Evolutionary conservation across 2,329 filamentous ascomycete species (phyloP).

Genomic region (Trichothecium roseum): DNA sequence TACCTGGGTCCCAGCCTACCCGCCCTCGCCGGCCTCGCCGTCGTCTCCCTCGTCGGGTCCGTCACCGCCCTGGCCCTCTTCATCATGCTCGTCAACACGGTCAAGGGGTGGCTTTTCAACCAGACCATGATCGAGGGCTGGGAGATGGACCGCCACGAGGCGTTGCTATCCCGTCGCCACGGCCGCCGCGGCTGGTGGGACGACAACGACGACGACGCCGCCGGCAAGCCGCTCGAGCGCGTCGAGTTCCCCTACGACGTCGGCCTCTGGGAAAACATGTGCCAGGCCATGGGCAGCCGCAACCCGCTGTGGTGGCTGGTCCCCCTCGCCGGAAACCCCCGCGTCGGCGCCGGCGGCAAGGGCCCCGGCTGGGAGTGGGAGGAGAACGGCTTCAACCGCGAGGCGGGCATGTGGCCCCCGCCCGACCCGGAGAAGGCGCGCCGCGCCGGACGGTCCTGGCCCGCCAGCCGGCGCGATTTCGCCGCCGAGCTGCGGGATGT

Average conservation of each 20-base stretch:
- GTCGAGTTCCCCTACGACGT: constrained; percentile 79
- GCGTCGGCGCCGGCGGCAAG: constrained; percentile 23
- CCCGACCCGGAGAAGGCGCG: constrained; percentile 50
- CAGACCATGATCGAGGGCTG: constrained; percentile 74
- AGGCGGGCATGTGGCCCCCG: constrained; percentile 51
- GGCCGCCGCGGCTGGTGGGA: constrained; percentile 35
- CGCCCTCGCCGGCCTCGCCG: constrained; percentile 50
- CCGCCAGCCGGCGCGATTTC: constrained; percentile 24
- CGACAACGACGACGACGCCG: constrained; percentile 17
- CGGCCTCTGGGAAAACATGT: constrained; percentile 63
- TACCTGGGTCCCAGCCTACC: constrained; percentile 60
- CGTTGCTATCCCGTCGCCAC: constrained; percentile 32
- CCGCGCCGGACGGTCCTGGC: constrained; percentile 26
- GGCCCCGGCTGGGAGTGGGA: constrained; percentile 52
- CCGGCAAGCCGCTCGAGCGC: constrained; percentile 37
- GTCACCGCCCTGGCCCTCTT: constrained; percentile 50
- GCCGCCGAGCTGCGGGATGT: constrained; percentile 15
- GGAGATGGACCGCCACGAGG: constrained; percentile 57
- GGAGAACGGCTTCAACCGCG: constrained; percentile 68
- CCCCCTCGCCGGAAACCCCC: constrained; percentile 48
- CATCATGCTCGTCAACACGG: constrained; percentile 54
- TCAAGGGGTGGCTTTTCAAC: constrained; percentile 55
- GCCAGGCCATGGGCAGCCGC: constrained; percentile 61
- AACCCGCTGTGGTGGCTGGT: constrained; percentile 60
- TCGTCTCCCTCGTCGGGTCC: constrained; percentile 47